A percentile compares a stretch with the other conserved stretches of the same genome.
Evolutionary conservation across 2,329 filamentous ascomycete genomes (phyloP).

Genomic region (Aspergillus sp.): DNA sequence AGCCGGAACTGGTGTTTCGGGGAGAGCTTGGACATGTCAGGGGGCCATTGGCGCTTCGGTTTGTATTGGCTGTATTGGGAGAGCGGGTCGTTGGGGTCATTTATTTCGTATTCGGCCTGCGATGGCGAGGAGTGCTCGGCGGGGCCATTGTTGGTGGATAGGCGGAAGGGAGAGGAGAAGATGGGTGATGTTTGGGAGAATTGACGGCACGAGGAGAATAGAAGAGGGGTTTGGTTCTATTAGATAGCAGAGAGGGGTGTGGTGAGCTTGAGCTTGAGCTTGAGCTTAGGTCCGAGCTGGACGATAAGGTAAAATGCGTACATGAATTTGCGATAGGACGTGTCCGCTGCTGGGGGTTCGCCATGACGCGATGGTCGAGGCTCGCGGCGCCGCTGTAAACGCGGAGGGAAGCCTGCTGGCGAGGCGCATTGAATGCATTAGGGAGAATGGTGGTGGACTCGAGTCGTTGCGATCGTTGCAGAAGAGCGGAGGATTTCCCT

Average conservation of each 20-base stretch:
- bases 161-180: slow-evolving; percentile 17
- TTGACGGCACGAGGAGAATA: background rate
- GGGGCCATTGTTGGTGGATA: slow-evolving; percentile 16
- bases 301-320: background rate
- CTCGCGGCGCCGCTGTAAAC: background rate
- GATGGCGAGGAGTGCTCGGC: slow-evolving; percentile 3
- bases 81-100: slow-evolving; percentile 9
- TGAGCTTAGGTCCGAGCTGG: background rate
- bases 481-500: background rate
- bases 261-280: background rate
- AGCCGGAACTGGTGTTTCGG: slow-evolving; percentile 68
- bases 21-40: slow-evolving; percentile 61
- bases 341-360: background rate
- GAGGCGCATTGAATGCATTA: background rate
- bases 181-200: slow-evolving; percentile 7
- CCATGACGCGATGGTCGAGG: background rate
- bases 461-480: background rate
- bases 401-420: background rate
- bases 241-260: background rate
- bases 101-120: background rate
- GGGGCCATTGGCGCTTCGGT: slow-evolving; percentile 64
- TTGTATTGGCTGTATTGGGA: slow-evolving; percentile 57
- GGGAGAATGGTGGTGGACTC: background rate
- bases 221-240: background rate
- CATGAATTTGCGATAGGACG: background rate